These are phyloP conservation scores for Hydrangea macrophylla DNA, from an alignment of 148 eudicot genomes.

Conservation along the genomic window DNA sequence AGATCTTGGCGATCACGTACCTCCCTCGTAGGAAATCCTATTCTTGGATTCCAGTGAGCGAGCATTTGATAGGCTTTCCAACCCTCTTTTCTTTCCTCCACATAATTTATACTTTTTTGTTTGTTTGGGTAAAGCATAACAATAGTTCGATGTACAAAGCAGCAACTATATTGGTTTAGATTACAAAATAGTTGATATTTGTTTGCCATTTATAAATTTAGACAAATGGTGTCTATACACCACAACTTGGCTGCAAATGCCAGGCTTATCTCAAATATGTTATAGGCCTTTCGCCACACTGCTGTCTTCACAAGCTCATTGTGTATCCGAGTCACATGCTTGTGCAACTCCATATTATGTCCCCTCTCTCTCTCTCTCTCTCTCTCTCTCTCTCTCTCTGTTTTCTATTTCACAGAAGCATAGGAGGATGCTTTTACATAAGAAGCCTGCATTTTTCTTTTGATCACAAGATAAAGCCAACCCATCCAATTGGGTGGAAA, in stretches of 20 bases:
- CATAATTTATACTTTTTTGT: no score
- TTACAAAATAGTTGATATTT: constrained; percentile 4
- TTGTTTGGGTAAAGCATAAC: no score
- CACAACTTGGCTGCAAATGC: constrained; percentile 8
- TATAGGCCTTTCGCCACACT: not conserved
- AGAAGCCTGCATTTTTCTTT: constrained; percentile 3
- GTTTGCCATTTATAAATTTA: not conserved
- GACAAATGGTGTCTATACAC: constrained; percentile 5
- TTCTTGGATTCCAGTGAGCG: no score
- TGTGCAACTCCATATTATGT: not conserved
- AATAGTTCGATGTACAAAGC: no score
- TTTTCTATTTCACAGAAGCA: constrained; percentile 1
- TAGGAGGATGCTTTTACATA: not conserved
- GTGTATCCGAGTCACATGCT: not conserved
- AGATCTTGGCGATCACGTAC: no score
- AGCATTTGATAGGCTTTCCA: no score
- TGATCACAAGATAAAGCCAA: not conserved
- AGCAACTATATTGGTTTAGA: constrained; percentile 1
- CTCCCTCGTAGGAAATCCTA: no score
- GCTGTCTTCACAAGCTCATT: not conserved
- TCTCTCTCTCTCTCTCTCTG: not conserved
- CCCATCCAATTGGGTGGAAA: not conserved
- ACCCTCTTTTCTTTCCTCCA: no score
- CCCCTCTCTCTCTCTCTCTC: no score
- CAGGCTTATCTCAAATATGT: not conserved